phyloP scores from a whole-genome alignment of 495 filamentous ascomycete species.

The Bathelium albidoporum region DNA sequence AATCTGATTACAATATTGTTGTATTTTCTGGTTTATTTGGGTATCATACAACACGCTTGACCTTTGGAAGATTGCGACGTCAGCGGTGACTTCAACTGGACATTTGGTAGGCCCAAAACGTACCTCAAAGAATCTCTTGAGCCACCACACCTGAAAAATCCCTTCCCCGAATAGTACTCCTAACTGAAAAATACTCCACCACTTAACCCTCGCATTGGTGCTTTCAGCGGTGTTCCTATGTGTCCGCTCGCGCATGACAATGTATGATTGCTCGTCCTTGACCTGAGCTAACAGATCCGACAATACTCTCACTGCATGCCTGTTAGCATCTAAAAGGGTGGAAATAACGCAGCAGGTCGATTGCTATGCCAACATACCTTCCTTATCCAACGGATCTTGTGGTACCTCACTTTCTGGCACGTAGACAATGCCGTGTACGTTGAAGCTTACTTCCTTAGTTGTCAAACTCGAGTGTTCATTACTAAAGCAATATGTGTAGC shows the following conservation, averaged over 20 bases:
- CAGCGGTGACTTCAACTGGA: no score
- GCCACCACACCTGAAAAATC: constrained; percentile 98
- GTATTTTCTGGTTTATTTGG: background rate
- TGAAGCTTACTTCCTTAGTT: constrained; percentile 96
- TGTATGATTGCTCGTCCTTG: constrained; percentile 96
- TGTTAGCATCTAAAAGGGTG: constrained; percentile 3
- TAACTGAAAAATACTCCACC: constrained; percentile 98
- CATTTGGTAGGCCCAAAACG: background rate
- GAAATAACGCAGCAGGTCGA: background rate
- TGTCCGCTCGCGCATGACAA: constrained; percentile 85
- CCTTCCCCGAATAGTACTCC: constrained; percentile 82
- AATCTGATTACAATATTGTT: background rate
- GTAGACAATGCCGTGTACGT: constrained; percentile 97
- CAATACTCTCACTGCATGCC: constrained; percentile 62
- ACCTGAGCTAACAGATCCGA: constrained; percentile 81
- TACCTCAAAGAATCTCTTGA: constrained; percentile 98
- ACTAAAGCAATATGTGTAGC: constrained; percentile 95
- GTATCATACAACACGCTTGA: constrained; percentile 6
- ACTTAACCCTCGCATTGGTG: constrained; percentile 94
- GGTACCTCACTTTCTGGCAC: constrained; percentile 77
- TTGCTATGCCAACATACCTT: constrained; percentile 54
- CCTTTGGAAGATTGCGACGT: background rate
- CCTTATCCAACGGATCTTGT: constrained; percentile 80
- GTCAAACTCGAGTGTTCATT: constrained; percentile 90
- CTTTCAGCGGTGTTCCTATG: constrained; percentile 98